Evolutionary conservation across 2,329 filamentous ascomycete species (phyloP).

Genomic region (Penicillium sp.): DNA sequence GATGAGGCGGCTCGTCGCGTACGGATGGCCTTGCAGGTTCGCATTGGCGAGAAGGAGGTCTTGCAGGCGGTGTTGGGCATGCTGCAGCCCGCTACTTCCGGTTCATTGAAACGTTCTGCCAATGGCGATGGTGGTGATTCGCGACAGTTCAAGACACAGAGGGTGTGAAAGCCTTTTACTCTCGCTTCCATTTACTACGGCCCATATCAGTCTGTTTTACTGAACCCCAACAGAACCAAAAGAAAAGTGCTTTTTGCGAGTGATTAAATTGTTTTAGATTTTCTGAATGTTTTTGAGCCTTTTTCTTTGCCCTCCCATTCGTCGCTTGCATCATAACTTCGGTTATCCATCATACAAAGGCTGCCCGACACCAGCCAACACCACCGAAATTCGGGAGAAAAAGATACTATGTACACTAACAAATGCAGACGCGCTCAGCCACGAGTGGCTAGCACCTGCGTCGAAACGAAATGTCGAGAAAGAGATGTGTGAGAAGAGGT

Average conservation of each 20-base stretch:
- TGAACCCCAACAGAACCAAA: constrained; percentile 11
- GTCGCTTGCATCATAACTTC: constrained; percentile 40
- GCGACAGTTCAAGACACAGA: constrained; percentile 31
- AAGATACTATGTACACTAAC: constrained; percentile 42
- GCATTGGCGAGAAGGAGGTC: constrained; percentile 71
- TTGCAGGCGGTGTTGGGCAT: constrained; percentile 54
- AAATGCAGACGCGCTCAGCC: constrained; percentile 23
- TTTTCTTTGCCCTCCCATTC: constrained; percentile 24
- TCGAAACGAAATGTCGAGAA: constrained; percentile 11
- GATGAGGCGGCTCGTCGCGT: constrained; percentile 39
- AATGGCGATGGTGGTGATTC: constrained; percentile 25
- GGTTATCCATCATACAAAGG: constrained; percentile 39
- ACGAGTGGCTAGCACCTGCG: constrained; percentile 15
- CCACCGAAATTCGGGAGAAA: constrained; percentile 18
- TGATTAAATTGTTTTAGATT: constrained; percentile 33
- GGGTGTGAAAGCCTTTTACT: constrained; percentile 18
- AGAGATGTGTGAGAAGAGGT: constrained; percentile 8
- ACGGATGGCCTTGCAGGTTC: constrained; percentile 65
- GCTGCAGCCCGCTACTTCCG: constrained; percentile 29
- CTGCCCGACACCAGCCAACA: constrained; percentile 15
- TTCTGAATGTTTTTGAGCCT: constrained; percentile 30
- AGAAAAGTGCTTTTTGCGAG: constrained; percentile 22
- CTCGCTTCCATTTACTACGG: neutral
- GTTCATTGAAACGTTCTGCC: constrained; percentile 34
- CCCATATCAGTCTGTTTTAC: constrained; percentile 5